These are phyloP conservation scores for Poteriospumella lacustris DNA, from an alignment of 108 stramenopile species.

Conservation along the genomic window DNA sequence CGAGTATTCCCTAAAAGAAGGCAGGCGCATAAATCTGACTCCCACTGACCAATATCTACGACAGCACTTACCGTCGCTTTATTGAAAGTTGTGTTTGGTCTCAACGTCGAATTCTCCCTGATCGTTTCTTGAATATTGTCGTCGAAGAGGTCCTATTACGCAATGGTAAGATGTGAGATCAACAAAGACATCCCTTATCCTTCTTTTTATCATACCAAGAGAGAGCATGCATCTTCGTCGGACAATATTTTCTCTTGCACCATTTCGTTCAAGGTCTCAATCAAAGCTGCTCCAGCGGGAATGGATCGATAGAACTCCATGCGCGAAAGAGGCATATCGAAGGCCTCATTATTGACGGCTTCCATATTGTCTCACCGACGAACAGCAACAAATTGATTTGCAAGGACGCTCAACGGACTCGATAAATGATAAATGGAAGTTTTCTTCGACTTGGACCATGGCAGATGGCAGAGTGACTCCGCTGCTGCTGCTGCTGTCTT, in stretches of 20 bases:
- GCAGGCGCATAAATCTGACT: no score
- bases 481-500: no score
- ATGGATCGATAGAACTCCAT: background rate
- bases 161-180: background rate
- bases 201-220: background rate
- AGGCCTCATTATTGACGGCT: no score
- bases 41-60: no score
- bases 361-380: no score
- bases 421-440: no score
- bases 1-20: background rate
- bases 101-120: background rate
- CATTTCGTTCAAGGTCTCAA: background rate
- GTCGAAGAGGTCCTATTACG: background rate
- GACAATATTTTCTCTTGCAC: background rate
- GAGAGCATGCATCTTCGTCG: background rate
- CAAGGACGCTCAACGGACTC: no score
- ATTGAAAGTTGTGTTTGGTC: background rate
- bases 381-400: no score
- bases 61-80: no score
- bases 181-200: background rate
- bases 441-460: no score
- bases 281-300: background rate
- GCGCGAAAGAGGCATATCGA: background rate
- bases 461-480: no score
- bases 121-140: background rate